phyloP scores from a whole-genome alignment of 176 grass and related monocot species.

The Zizania latifolia region DNA sequence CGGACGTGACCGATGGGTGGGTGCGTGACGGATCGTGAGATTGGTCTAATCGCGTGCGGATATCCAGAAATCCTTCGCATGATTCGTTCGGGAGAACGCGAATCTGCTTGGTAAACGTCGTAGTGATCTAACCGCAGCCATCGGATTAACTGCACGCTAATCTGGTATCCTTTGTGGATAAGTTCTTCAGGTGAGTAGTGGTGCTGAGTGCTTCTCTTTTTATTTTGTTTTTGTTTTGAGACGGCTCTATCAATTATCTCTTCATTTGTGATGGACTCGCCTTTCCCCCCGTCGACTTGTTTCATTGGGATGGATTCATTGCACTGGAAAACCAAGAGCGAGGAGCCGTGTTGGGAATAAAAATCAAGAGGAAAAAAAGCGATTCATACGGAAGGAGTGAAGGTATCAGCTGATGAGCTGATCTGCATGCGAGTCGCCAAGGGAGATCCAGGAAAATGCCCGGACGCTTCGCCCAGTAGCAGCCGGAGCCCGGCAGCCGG shows the following conservation, averaged over 20 bases:
- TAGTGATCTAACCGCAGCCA: not conserved
- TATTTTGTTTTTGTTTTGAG: too few relatives aligned
- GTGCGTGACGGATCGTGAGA: too few relatives aligned
- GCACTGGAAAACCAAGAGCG: not conserved
- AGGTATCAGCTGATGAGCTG: not conserved
- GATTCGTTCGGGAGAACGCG: not conserved
- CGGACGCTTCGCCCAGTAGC: slow-evolving; percentile 16
- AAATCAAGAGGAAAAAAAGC: not conserved
- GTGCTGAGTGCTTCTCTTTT: not conserved
- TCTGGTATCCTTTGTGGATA: not conserved
- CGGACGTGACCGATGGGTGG: too few relatives aligned
- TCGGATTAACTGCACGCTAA: not conserved
- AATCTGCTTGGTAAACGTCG: not conserved
- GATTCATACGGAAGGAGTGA: not conserved
- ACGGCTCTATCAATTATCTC: too few relatives aligned
- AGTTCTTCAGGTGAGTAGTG: too few relatives aligned
- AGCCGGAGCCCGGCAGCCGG: not conserved
- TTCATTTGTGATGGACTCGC: not conserved
- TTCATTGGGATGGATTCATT: not conserved
- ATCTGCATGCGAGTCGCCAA: not conserved
- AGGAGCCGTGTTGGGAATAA: not conserved
- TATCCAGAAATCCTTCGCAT: not conserved
- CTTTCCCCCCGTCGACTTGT: not conserved
- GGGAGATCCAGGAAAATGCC: not conserved
- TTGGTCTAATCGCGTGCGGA: too few relatives aligned